phyloP scores from a whole-genome alignment of 129 eudicot species.

The sunflower (Helianthus annuus) region HanXRQr2.0-SUNRISE NC_035446.2:152511899-152512398 shows the following conservation, averaged over 20 bases:
- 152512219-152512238: conserved; percentile 38
- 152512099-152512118: conserved; percentile 15
- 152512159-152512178: conserved; percentile 35
- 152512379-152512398: background rate
- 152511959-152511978: no score
- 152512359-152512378: background rate
- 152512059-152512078: conserved; percentile 5
- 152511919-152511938: no score
- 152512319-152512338: conserved; percentile 1
- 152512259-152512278: conserved; percentile 31
- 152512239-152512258: conserved; percentile 40
- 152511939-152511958: no score
- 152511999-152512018: background rate
- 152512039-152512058: background rate
- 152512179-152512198: conserved; percentile 40
- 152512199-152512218: conserved; percentile 34
- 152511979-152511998: background rate
- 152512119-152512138: conserved; percentile 38
- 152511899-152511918: no score
- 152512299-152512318: conserved; percentile 25
- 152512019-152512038: background rate
- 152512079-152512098: conserved; percentile 34
- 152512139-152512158: conserved; percentile 24
- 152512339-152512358: background rate
- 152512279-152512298: conserved; percentile 29